phyloP scores from a whole-genome alignment of 2,329 filamentous ascomycete genomes.

The Fusarium ramigenum region DNA sequence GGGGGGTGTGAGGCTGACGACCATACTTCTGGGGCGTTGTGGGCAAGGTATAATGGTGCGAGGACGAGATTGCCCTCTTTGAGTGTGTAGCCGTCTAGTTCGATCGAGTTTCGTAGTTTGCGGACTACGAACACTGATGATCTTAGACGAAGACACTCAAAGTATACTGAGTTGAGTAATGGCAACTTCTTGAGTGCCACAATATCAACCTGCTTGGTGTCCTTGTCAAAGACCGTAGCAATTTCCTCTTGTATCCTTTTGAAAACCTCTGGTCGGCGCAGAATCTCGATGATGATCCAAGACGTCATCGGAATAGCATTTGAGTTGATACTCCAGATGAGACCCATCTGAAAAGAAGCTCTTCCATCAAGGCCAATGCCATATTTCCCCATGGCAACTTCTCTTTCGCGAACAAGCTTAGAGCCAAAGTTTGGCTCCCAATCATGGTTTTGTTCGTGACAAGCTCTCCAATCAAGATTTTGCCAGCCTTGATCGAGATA shows the following conservation, averaged over 20 bases:
- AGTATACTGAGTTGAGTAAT: conserved; percentile 34
- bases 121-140: conserved; percentile 38
- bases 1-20: conserved; percentile 15
- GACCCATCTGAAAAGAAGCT: conserved; percentile 37
- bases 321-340: conserved; percentile 40
- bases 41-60: conserved; percentile 36
- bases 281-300: conserved; percentile 37
- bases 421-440: conserved; percentile 39
- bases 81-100: conserved; percentile 35
- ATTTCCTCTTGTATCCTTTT: conserved; percentile 26
- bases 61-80: conserved; percentile 37
- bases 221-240: background rate
- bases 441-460: conserved; percentile 7
- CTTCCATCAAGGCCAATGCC: conserved; percentile 35
- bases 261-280: conserved; percentile 31
- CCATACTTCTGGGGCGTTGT: conserved; percentile 34
- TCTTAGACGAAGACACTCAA: conserved; percentile 35
- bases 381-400: conserved; percentile 36
- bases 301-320: conserved; percentile 41
- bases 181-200: conserved; percentile 25
- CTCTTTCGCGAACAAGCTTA: conserved; percentile 37
- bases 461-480: conserved; percentile 18
- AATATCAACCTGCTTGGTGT: conserved; percentile 18
- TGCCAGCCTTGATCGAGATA: conserved; percentile 30
- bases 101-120: conserved; percentile 34